Evolutionary conservation across 345 rosid species (phyloP).

Genomic region (Lagerstroemia speciosa): DNA sequence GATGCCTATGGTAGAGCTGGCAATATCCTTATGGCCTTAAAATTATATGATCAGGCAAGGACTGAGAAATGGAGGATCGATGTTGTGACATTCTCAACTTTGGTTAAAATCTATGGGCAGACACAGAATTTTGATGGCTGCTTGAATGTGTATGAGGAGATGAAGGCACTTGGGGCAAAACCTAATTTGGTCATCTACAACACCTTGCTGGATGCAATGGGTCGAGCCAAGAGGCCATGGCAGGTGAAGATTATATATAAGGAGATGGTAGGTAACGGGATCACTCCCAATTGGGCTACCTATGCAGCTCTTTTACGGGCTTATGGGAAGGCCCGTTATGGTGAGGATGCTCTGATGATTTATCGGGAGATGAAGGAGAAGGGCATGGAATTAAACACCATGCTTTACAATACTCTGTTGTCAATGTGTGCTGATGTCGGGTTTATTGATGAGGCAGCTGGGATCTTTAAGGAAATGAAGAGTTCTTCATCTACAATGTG

Average conservation of each 20-base stretch:
- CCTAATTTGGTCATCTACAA: conserved; percentile 60
- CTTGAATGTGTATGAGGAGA: conserved; percentile 82
- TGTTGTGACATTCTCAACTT: conserved; percentile 48
- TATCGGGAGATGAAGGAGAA: conserved; percentile 82
- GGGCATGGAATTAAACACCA: conserved; percentile 41
- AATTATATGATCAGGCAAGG: conserved; percentile 86
- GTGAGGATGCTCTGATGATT: conserved; percentile 56
- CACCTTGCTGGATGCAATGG: conserved; percentile 80
- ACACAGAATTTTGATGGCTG: conserved; percentile 81
- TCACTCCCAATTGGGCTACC: conserved; percentile 50
- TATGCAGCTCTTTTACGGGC: conserved; percentile 71
- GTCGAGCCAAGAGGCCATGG: conserved; percentile 96
- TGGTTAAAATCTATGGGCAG: conserved; percentile 59
- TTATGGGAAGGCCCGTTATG: conserved; percentile 73
- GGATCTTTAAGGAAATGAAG: conserved; percentile 67
- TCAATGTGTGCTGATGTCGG: conserved; percentile 93
- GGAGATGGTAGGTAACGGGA: conserved; percentile 57
- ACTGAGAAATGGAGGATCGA: conserved; percentile 76
- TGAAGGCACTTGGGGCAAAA: conserved; percentile 74
- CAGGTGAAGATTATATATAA: conserved; percentile 60
- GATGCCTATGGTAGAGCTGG: conserved; percentile 80
- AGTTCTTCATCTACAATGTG: conserved; percentile 38
- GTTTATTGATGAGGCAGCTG: conserved; percentile 49
- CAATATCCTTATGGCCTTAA: conserved; percentile 62
- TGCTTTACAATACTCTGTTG: conserved; percentile 73